Conservation (phyloP, 805 yeast species). For the Saccharomyces eubayanus region DNA sequence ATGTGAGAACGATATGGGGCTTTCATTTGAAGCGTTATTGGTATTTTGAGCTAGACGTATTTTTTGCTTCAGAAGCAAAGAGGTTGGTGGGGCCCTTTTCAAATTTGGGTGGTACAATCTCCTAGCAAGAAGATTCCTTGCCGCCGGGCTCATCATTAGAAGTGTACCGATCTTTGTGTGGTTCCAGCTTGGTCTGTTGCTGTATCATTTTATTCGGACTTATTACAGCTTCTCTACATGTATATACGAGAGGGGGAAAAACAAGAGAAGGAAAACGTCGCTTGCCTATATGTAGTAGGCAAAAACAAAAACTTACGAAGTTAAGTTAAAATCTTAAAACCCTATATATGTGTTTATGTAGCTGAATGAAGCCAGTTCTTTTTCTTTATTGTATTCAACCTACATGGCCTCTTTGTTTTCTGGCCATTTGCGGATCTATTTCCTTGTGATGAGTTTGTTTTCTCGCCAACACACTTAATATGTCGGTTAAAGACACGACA, state of each 20-base stretch:
- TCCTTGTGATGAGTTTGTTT: slow-evolving; percentile 49
- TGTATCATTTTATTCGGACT: not conserved
- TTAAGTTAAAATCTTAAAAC: not conserved
- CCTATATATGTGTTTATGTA: not conserved
- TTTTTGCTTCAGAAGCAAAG: slow-evolving; percentile 13
- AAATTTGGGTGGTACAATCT: not conserved
- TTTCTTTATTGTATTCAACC: not conserved
- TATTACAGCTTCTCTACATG: not conserved
- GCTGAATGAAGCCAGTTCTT: not conserved
- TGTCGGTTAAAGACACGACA: slow-evolving; percentile 84
- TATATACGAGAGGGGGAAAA: not conserved
- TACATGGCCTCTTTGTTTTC: slow-evolving; percentile 73
- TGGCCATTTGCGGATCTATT: slow-evolving; percentile 79
- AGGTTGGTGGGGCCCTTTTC: slow-evolving; percentile 10
- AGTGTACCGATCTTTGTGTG: not conserved
- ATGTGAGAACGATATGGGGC: not conserved
- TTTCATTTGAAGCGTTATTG: not conserved
- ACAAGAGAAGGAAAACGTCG: not conserved
- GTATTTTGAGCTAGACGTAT: slow-evolving; percentile 7
- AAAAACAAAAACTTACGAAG: not conserved
- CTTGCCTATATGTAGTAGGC: not conserved
- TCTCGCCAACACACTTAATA: slow-evolving; percentile 72
- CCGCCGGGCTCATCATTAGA: not conserved
- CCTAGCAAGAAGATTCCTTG: not conserved
- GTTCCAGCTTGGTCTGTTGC: not conserved